A percentile compares a stretch with the other conserved stretches of the same genome.
Evolutionary conservation across 2,329 filamentous ascomycete genomes (phyloP).

Genomic region (Harringtonia aguacate): DNA sequence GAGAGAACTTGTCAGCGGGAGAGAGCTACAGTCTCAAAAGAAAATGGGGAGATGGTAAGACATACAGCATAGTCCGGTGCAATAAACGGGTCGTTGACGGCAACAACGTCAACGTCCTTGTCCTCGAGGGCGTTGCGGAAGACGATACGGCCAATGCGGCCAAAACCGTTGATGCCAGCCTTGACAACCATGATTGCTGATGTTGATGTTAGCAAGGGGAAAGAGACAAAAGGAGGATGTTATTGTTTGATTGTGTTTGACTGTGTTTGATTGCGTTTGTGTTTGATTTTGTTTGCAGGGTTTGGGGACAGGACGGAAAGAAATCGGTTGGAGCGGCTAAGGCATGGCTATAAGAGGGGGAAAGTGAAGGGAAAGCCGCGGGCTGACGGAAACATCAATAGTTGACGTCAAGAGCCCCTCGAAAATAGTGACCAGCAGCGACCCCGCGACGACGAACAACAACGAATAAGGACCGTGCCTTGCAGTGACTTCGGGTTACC

Average conservation of each 20-base stretch:
- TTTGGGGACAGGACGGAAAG: not conserved
- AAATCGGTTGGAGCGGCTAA: not conserved
- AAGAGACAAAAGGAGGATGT: not conserved
- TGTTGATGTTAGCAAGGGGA: not conserved
- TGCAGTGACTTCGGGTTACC: not conserved
- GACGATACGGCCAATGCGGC: constrained; percentile 97
- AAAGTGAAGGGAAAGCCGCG: too few relatives aligned
- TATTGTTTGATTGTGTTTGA: too few relatives aligned
- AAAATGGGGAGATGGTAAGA: constrained; percentile 24
- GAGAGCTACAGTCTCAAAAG: constrained; percentile 6
- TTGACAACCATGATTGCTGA: constrained; percentile 47
- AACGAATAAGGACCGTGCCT: not conserved
- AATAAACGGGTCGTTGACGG: constrained; percentile 99
- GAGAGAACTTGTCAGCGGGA: constrained; percentile 1
- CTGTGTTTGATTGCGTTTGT: not conserved
- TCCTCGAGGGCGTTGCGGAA: constrained; percentile 96
- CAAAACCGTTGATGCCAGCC: constrained; percentile 99
- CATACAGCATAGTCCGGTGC: constrained; percentile 94
- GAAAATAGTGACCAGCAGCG: too few relatives aligned
- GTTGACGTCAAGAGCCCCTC: too few relatives aligned
- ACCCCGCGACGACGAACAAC: not conserved
- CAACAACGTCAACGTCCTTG: constrained; percentile 80
- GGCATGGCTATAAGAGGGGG: too few relatives aligned
- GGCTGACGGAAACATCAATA: too few relatives aligned
- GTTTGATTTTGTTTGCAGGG: too few relatives aligned